A percentile compares a stretch with the other conserved stretches of the same genome.
Conservation (phyloP, 202 grass and related monocot genomes). For the Schoenoplectus tabernaemontani region DNA sequence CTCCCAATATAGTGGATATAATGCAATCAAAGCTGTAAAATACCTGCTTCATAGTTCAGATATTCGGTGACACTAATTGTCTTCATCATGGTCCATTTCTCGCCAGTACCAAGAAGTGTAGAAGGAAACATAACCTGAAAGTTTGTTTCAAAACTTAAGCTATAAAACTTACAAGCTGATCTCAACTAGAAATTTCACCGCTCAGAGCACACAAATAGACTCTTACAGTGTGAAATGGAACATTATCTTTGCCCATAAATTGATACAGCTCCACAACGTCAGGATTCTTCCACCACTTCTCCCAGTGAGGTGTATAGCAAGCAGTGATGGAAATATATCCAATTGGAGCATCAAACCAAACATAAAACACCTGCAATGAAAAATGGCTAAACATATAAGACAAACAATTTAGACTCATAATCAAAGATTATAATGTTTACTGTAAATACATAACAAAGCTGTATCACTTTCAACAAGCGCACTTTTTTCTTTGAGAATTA, state of each 20-base stretch:
- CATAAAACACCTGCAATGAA: constrained; percentile 86
- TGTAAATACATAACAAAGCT: constrained; percentile 3
- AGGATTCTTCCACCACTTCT: constrained; percentile 98
- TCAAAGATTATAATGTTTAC: not conserved
- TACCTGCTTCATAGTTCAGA: constrained; percentile 98
- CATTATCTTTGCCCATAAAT: constrained; percentile 99
- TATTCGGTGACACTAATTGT: constrained; percentile 98
- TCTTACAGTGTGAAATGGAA: constrained; percentile 98
- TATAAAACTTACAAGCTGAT: not conserved
- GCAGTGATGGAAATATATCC: constrained; percentile 96
- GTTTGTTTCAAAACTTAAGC: constrained; percentile 16
- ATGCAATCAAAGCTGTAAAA: not conserved
- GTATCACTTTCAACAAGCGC: constrained; percentile 3
- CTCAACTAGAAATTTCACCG: constrained; percentile 13
- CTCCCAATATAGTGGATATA: not conserved
- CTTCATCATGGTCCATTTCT: constrained; percentile 99
- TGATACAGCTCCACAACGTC: constrained; percentile 91
- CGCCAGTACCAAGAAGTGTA: constrained; percentile 81
- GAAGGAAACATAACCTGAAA: constrained; percentile 98
- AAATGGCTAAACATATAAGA: constrained; percentile 10
- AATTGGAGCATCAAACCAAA: constrained; percentile 99
- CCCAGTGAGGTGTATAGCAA: constrained; percentile 90
- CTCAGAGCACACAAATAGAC: constrained; percentile 14
- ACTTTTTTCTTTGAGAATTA: not conserved
- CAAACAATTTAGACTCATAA: not conserved